Evolutionary conservation across 1,284 basidiomycete species (phyloP), one percentile per base, ranked within the genome.

Genomic region (Leccinum pachyderme): DNA sequence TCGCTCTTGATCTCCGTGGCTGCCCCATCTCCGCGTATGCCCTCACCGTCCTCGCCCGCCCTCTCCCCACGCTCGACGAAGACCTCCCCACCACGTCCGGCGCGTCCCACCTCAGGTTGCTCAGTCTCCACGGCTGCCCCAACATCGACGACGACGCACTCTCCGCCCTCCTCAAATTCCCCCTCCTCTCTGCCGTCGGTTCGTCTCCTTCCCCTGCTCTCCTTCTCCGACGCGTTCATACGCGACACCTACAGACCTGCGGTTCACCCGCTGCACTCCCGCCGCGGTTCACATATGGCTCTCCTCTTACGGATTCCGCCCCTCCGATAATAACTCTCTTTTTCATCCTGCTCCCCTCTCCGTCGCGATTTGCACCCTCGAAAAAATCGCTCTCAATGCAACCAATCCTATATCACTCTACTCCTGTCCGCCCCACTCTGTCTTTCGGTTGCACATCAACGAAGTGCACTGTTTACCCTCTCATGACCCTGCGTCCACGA

Each of bases 1-100:
- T 72, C 41, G 87, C 82, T 0, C 71, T 90, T n/a, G 85, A 90
- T 66, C 76, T 81, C 11, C 82, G 81, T 55, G 69, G 67, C 4
- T 84, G 84, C 2, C 29, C 57, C 1, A 62, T 91, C 24, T 78
- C 81, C 3, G 61, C 79, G 2, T 75, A 79, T 61, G 85, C 80
- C 8, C 65, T 91, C 47, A 72, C 71, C 35, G 58, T 69, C 3
- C 73, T 86, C 15, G 67, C 77, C 3, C 66, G 66, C 5, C 62
- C 64, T 24, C 65, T 80, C 28, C 35, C 15, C 37, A 3, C 27
- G 15, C 39, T 54, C 35, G 24, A 15, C 2, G 13, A 56, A 11
- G 57, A 56, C 1, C 47, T 47, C 25, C 35, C 32, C 13, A 45
- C 41, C 15, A 54, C 58, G 33, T 49, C 57, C 4, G 79, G 78